Evolutionary conservation across 306 rosid species (phyloP).

Genomic region (Corylus avellana): DNA sequence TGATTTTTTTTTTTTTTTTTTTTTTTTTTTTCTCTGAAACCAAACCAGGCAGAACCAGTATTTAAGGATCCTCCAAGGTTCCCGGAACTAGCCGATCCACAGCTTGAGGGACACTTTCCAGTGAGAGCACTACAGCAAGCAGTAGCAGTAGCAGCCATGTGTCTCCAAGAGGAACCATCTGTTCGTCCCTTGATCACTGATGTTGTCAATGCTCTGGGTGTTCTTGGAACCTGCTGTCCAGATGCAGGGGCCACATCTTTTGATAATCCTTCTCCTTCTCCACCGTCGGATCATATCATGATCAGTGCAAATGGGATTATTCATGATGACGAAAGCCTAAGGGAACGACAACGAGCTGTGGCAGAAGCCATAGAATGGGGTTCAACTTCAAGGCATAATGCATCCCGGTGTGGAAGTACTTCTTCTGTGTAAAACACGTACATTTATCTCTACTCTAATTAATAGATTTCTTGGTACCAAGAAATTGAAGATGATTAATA

Average conservation of each 20-base stretch:
- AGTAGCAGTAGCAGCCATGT: constrained; percentile 95
- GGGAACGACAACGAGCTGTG: constrained; percentile 67
- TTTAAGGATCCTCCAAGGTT: constrained; percentile 62
- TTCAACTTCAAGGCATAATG: constrained; percentile 49
- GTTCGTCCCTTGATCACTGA: constrained; percentile 79
- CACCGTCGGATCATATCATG: constrained; percentile 24
- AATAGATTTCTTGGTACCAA: no score
- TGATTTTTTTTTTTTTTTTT: no score
- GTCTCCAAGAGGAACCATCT: constrained; percentile 77
- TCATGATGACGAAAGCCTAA: constrained; percentile 32
- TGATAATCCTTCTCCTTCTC: constrained; percentile 36
- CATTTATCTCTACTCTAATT: no score
- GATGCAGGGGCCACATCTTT: constrained; percentile 16
- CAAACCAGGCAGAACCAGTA: constrained; percentile 62
- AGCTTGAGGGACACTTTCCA: constrained; percentile 50
- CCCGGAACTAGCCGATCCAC: constrained; percentile 66
- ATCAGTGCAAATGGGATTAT: neutral
- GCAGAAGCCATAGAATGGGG: constrained; percentile 97
- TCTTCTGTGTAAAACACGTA: constrained; percentile 38
- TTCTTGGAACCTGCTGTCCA: constrained; percentile 46
- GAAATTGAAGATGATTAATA: no score
- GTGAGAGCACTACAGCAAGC: constrained; percentile 74
- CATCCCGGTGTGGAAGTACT: constrained; percentile 30
- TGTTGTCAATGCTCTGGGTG: constrained; percentile 83
- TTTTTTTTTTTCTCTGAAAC: neutral